phyloP scores from a whole-genome alignment of 2,329 filamentous ascomycete species.

The Septoria linicola region DNA sequence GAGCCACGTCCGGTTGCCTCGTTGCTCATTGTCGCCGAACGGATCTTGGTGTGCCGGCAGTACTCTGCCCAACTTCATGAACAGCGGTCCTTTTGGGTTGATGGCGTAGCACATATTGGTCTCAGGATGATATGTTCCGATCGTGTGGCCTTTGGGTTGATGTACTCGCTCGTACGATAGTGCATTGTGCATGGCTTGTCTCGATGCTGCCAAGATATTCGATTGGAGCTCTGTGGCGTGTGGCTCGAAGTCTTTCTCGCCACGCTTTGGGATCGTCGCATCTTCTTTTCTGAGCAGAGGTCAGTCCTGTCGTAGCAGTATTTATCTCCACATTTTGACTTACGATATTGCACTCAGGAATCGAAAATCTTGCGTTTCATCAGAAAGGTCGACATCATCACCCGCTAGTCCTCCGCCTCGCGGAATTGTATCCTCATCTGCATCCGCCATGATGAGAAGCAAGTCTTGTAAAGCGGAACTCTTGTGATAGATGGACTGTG shows the following conservation, averaged over 20 bases:
- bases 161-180: constrained; percentile 75
- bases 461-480: neutral
- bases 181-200: constrained; percentile 85
- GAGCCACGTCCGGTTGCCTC: constrained; percentile 62
- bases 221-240: constrained; percentile 84
- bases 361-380: constrained; percentile 84
- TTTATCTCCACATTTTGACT: constrained; percentile 18
- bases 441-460: constrained; percentile 37
- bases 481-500: neutral
- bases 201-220: constrained; percentile 73
- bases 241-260: constrained; percentile 95
- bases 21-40: constrained; percentile 31
- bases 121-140: constrained; percentile 73
- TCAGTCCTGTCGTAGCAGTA: neutral
- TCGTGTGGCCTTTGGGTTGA: constrained; percentile 60
- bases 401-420: constrained; percentile 61
- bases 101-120: constrained; percentile 62
- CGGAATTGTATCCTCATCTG: constrained; percentile 39
- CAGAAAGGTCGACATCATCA: constrained; percentile 73
- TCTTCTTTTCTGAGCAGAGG: constrained; percentile 31
- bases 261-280: constrained; percentile 74
- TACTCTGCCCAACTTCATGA: constrained; percentile 72
- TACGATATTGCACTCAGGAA: constrained; percentile 61
- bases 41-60: constrained; percentile 53
- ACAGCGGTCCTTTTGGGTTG: constrained; percentile 68